Evolutionary conservation across 139 green algal species (phyloP).

Genomic region (Chlamydomonas sp.): DNA sequence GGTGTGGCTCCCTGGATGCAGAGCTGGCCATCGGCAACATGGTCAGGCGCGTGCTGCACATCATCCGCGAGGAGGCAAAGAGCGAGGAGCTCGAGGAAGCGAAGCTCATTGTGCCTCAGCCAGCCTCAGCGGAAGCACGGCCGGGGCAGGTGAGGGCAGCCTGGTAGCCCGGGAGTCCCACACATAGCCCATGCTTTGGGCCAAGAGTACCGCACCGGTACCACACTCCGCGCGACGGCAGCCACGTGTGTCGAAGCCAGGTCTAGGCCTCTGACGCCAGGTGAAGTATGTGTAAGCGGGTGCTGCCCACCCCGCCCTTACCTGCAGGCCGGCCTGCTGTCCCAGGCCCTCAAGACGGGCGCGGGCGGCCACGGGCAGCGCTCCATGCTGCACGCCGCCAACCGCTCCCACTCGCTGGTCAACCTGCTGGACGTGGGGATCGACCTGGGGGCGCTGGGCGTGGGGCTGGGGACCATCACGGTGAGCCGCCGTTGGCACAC

Average conservation of each 20-base stretch:
- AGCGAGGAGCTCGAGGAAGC: constrained; percentile 65
- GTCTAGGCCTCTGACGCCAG: too few species aligned
- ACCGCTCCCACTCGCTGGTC: constrained; percentile 72
- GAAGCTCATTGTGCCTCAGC: constrained; percentile 6
- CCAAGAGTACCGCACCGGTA: too few species aligned
- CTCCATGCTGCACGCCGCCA: too few species aligned
- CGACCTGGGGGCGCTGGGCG: background rate
- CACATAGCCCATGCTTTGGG: background rate
- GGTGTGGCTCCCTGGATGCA: constrained; percentile 34
- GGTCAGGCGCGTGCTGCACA: constrained; percentile 89
- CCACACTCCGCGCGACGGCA: too few species aligned
- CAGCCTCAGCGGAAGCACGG: background rate
- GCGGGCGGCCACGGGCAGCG: too few species aligned
- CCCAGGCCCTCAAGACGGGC: constrained; percentile 40
- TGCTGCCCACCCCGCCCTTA: background rate
- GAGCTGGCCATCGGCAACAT: constrained; percentile 96
- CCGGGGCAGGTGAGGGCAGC: background rate
- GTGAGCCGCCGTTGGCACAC: background rate
- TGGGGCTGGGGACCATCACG: background rate
- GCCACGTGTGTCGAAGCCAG: too few species aligned
- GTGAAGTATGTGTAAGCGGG: too few species aligned
- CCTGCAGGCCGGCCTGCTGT: constrained; percentile 53
- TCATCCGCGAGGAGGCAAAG: constrained; percentile 92
- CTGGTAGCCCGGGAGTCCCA: background rate
- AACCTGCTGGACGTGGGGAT: constrained; percentile 80